These are phyloP conservation scores for Tolypocladium tundrense DNA, from an alignment of 2,329 filamentous ascomycete genomes.

Conservation along the genomic window DNA sequence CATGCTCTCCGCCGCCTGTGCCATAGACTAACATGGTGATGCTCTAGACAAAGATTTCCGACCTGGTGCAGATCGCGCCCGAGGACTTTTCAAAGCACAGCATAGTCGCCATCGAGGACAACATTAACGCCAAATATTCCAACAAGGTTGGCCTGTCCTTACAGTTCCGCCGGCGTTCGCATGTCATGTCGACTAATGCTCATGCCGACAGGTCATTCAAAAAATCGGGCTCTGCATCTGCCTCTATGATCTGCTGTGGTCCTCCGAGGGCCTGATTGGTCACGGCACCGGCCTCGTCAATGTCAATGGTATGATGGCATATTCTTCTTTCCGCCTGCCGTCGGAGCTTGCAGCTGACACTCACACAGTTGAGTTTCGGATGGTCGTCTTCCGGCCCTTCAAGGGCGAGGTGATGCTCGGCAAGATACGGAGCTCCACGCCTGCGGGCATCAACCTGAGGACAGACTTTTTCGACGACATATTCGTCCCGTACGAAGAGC, in stretches of 20 bases:
- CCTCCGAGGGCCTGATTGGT: slow-evolving; percentile 87
- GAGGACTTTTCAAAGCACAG: slow-evolving; percentile 80
- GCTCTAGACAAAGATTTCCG: slow-evolving; percentile 75
- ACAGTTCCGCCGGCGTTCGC: neutral
- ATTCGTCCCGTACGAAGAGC: slow-evolving; percentile 61
- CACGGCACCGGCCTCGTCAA: slow-evolving; percentile 89
- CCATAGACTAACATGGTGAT: neutral
- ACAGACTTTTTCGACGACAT: slow-evolving; percentile 95
- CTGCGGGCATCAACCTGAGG: slow-evolving; percentile 65
- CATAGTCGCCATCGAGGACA: slow-evolving; percentile 81
- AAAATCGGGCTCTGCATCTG: slow-evolving; percentile 90
- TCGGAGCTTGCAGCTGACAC: neutral
- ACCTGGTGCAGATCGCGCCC: slow-evolving; percentile 86
- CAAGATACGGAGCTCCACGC: slow-evolving; percentile 65
- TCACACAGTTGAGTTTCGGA: slow-evolving; percentile 70
- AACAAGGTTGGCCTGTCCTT: slow-evolving; percentile 55
- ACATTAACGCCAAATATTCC: slow-evolving; percentile 93
- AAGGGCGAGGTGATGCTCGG: slow-evolving; percentile 87
- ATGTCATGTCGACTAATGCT: neutral
- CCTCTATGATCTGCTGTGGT: slow-evolving; percentile 80
- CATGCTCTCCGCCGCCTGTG: neutral
- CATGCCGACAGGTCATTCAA: slow-evolving; percentile 58
- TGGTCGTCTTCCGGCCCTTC: slow-evolving; percentile 92
- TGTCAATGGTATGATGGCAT: slow-evolving; percentile 60
- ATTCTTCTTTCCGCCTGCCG: neutral